Conservation (phyloP, 129 eudicot genomes). For the Flaveria bidentis region DNA sequence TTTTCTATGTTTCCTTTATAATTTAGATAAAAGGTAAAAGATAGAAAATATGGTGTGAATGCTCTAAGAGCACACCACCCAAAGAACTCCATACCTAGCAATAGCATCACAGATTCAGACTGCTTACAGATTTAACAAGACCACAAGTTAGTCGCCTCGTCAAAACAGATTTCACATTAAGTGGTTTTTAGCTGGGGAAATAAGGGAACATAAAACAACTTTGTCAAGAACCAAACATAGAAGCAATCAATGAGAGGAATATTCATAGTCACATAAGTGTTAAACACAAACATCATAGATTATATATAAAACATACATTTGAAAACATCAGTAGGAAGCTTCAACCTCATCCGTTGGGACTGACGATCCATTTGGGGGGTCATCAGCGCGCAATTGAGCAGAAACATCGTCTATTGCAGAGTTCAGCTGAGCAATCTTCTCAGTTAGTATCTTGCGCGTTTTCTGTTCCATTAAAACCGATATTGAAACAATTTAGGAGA, state of each 20-base stretch:
- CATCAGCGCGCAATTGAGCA: conserved; percentile 51
- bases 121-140: neutral
- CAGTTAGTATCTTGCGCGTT: conserved; percentile 59
- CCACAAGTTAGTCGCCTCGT: neutral
- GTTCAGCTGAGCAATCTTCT: conserved; percentile 73
- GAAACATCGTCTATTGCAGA: conserved; percentile 70
- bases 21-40: too few relatives aligned
- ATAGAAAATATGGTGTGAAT: too few relatives aligned
- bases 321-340: conserved; percentile 30
- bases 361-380: conserved; percentile 51
- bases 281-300: conserved; percentile 20
- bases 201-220: neutral
- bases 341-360: conserved; percentile 49
- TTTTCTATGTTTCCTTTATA: too few relatives aligned
- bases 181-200: neutral
- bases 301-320: conserved; percentile 23
- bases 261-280: conserved; percentile 4
- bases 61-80: too few relatives aligned
- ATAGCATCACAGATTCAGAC: neutral
- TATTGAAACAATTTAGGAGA: neutral
- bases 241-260: conserved; percentile 21
- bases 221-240: conserved; percentile 6
- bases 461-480: conserved; percentile 38
- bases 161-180: neutral
- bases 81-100: neutral